phyloP scores from a whole-genome alignment of 2,329 filamentous ascomycete genomes.

The Ascochyta fabae region DNA sequence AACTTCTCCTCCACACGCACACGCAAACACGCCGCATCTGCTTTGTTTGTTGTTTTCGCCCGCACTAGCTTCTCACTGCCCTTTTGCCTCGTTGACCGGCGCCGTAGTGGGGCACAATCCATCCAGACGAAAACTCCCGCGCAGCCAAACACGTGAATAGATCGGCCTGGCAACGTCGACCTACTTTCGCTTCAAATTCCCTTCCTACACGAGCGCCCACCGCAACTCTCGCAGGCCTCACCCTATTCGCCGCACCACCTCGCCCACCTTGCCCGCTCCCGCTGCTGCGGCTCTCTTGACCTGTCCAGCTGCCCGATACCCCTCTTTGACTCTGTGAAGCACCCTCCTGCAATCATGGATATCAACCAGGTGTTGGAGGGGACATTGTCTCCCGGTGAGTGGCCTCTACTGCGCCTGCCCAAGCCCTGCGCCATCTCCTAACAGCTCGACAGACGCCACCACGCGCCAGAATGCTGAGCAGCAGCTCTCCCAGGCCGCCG shows the following conservation, averaged over 20 bases:
- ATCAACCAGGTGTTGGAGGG: slow-evolving; percentile 98
- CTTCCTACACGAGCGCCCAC: slow-evolving; percentile 44
- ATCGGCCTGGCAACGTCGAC: slow-evolving; percentile 46
- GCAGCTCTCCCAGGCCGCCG: slow-evolving; percentile 89
- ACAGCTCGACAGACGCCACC: slow-evolving; percentile 73
- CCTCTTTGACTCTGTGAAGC: slow-evolving; percentile 30
- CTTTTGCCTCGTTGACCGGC: slow-evolving; percentile 23
- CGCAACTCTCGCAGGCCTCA: slow-evolving; percentile 36
- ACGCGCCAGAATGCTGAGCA: slow-evolving; percentile 91
- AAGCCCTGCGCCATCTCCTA: slow-evolving; percentile 40
- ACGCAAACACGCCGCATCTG: slow-evolving; percentile 1
- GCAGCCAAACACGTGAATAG: slow-evolving; percentile 32
- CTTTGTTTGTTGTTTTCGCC: slow-evolving; percentile 25
- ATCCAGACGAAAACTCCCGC: slow-evolving; percentile 46
- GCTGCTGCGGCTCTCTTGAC: slow-evolving; percentile 27
- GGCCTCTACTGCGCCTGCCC: slow-evolving; percentile 17
- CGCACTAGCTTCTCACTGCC: slow-evolving; percentile 15
- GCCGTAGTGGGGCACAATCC: slow-evolving; percentile 42
- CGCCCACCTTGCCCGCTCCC: slow-evolving; percentile 13
- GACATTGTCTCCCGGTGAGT: slow-evolving; percentile 91
- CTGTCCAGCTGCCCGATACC: slow-evolving; percentile 27
- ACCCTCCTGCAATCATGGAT: slow-evolving; percentile 73
- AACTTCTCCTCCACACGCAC: slow-evolving; percentile 8
- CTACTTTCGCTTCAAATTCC: slow-evolving; percentile 48
- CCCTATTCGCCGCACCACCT: slow-evolving; percentile 29